Evolutionary conservation across 1,284 basidiomycete species (phyloP).

Genomic region (Apiotrichum mycotoxinovorans): DNA sequence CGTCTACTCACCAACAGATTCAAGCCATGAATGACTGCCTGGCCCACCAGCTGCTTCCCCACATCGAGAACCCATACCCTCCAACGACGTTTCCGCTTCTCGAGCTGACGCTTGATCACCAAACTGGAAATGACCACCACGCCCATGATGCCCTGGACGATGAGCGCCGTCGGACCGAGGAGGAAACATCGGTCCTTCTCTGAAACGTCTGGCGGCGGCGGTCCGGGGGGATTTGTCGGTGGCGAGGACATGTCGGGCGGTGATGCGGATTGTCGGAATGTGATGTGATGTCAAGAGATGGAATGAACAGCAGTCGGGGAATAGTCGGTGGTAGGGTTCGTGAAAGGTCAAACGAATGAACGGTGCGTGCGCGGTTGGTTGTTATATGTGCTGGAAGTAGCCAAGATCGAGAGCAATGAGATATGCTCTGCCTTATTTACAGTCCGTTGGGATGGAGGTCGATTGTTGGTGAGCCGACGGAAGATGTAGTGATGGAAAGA

Average conservation of each 20-base stretch:
- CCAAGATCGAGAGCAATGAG: no score
- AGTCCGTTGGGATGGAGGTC: no score
- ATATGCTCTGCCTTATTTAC: no score
- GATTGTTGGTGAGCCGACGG: no score
- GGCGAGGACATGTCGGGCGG: constrained; percentile 42
- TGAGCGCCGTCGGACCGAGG: constrained; percentile 51
- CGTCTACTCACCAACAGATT: constrained; percentile 66
- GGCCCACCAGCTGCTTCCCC: constrained; percentile 86
- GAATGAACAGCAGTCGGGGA: no score
- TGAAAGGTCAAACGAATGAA: no score
- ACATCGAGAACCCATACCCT: constrained; percentile 86
- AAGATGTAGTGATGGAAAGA: no score
- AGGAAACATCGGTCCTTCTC: constrained; percentile 49
- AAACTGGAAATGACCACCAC: constrained; percentile 78
- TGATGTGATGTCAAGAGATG: background rate
- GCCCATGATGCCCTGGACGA: constrained; percentile 60
- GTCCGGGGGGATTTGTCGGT: constrained; percentile 13
- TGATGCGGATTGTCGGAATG: background rate
- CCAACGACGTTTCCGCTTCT: constrained; percentile 82
- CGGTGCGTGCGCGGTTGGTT: no score
- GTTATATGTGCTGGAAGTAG: no score
- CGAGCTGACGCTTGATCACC: constrained; percentile 82
- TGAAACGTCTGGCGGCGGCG: constrained; percentile 50
- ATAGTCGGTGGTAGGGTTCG: no score
- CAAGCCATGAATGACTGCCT: constrained; percentile 80